phyloP scores from a whole-genome alignment of 345 rosid species.

The Salix caprea region DNA sequence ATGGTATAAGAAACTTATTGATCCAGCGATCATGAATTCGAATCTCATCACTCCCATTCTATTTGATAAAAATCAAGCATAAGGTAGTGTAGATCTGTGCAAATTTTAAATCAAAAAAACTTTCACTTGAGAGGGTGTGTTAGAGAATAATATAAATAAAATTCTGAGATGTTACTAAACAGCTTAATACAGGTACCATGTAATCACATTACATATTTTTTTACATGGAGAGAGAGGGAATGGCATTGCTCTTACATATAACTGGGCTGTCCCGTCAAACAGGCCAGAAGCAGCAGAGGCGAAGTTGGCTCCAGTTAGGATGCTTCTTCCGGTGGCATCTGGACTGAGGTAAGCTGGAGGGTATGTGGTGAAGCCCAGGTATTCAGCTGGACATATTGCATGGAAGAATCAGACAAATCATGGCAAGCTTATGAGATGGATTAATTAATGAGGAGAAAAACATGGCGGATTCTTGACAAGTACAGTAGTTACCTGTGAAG shows the following conservation, averaged over 20 bases:
- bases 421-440: neutral
- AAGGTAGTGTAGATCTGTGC: rapidly evolving
- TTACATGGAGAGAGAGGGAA: neutral
- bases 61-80: too few relatives aligned
- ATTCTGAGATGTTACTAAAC: rapidly evolving
- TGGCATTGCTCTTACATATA: slow-evolving; percentile 44
- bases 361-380: slow-evolving; percentile 71
- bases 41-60: too few relatives aligned
- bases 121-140: too few relatives aligned
- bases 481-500: slow-evolving; percentile 48
- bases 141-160: too few relatives aligned
- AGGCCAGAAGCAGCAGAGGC: slow-evolving; percentile 88
- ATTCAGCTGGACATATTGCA: slow-evolving; percentile 53
- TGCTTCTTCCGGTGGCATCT: slow-evolving; percentile 48
- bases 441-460: neutral
- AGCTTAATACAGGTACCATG: neutral
- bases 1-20: too few relatives aligned
- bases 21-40: too few relatives aligned
- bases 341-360: slow-evolving; percentile 75
- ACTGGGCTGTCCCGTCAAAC: slow-evolving; percentile 57
- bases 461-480: neutral
- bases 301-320: slow-evolving; percentile 77
- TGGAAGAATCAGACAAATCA: slow-evolving; percentile 1
- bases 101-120: too few relatives aligned
- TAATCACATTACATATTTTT: neutral